Conservation (phyloP, 1,139 yeast species). For the Geotrichum aggregatum region DNA sequence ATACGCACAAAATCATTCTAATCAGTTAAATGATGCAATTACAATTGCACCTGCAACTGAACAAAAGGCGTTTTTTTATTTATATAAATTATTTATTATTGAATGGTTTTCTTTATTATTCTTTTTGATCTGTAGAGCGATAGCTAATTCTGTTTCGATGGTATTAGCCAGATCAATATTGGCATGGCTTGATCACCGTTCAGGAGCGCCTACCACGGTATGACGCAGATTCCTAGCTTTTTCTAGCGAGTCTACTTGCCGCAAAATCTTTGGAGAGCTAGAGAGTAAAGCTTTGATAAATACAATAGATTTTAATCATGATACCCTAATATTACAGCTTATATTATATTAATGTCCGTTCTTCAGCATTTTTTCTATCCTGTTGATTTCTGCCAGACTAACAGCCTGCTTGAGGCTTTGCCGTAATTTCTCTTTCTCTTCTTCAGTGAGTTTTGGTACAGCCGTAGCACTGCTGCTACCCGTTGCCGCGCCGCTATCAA, state of each 20-base stretch:
- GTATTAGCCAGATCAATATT: not conserved
- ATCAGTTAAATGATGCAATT: no score
- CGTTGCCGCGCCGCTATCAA: conserved; percentile 14
- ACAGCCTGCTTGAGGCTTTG: conserved; percentile 57
- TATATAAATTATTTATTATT: not conserved
- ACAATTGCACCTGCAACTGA: no score
- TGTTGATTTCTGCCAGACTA: conserved; percentile 68
- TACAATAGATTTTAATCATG: no score
- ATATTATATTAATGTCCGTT: conserved; percentile 38
- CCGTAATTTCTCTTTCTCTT: conserved; percentile 51
- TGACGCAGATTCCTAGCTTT: not conserved
- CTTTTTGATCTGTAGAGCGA: no score
- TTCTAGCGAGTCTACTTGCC: not conserved
- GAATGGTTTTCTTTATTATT: not conserved
- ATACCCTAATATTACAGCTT: no score
- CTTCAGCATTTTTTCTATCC: conserved; percentile 54
- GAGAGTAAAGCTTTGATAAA: no score
- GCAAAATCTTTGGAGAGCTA: no score
- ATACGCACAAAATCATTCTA: not conserved
- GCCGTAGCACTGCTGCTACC: conserved; percentile 26
- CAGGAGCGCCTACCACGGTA: no score
- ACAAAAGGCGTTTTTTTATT: not conserved
- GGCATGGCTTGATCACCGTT: no score
- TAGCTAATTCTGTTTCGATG: no score
- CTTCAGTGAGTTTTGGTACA: conserved; percentile 48